A percentile compares a stretch with the other conserved stretches of the same genome.
Evolutionary conservation across 345 rosid genomes (phyloP).

Genomic region (thale cress (Arabidopsis thaliana)): TAIR10.1 NC_003076.8:24413501-24414000

Average conservation of each 20-base stretch:
- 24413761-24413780: constrained; percentile 57
- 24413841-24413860: not conserved
- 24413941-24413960: constrained; percentile 10
- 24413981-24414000: constrained; percentile 13
- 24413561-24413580: constrained; percentile 1
- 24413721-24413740: constrained; percentile 49
- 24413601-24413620: constrained; percentile 27
- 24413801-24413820: constrained; percentile 54
- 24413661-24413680: constrained; percentile 42
- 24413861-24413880: constrained; percentile 37
- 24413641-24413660: constrained; percentile 40
- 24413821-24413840: constrained; percentile 28
- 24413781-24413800: constrained; percentile 55
- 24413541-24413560: not conserved
- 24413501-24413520: constrained; percentile 5
- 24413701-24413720: constrained; percentile 68
- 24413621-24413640: constrained; percentile 25
- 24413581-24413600: not conserved
- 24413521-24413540: constrained; percentile 4
- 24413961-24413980: constrained; percentile 9
- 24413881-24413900: constrained; percentile 37
- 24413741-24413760: constrained; percentile 61
- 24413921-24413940: constrained; percentile 38
- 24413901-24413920: constrained; percentile 28
- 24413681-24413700: constrained; percentile 27